phyloP scores from a whole-genome alignment of 768 basidiomycete species.

The Porphyrellus cyaneotinctus region DNA sequence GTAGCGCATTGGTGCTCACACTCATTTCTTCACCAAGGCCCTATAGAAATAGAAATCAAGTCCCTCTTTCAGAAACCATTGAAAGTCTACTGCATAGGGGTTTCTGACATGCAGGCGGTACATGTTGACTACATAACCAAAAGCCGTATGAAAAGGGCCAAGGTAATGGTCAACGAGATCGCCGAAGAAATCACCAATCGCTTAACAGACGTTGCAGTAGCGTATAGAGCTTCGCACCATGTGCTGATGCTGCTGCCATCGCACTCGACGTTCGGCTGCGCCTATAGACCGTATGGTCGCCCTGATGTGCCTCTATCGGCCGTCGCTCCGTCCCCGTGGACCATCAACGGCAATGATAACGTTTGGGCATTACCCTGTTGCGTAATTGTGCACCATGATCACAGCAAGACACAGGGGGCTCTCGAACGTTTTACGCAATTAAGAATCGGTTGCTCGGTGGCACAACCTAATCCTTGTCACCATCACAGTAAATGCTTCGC shows the following conservation, averaged over 20 bases:
- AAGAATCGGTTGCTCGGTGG: too few species aligned
- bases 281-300: slow-evolving; percentile 87
- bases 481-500: too few species aligned
- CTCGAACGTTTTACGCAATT: too few species aligned
- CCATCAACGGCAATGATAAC: slow-evolving; percentile 87
- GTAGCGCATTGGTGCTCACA: too few species aligned
- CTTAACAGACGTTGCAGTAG: slow-evolving; percentile 93
- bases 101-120: too few species aligned
- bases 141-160: slow-evolving; percentile 97
- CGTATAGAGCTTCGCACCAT: slow-evolving; percentile 90
- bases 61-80: slow-evolving; percentile 92
- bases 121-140: neutral
- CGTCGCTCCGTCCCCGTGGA: too few species aligned
- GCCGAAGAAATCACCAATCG: slow-evolving; percentile 79
- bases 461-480: too few species aligned
- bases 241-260: neutral
- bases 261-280: slow-evolving; percentile 54
- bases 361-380: slow-evolving; percentile 88
- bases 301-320: slow-evolving; percentile 93
- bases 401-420: too few species aligned
- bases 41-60: slow-evolving; percentile 88
- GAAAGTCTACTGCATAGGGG: slow-evolving; percentile 45
- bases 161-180: slow-evolving; percentile 75
- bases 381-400: too few species aligned
- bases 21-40: slow-evolving; percentile 48